phyloP scores from a whole-genome alignment of 768 basidiomycete species.

The Myochromella boudieri region DNA sequence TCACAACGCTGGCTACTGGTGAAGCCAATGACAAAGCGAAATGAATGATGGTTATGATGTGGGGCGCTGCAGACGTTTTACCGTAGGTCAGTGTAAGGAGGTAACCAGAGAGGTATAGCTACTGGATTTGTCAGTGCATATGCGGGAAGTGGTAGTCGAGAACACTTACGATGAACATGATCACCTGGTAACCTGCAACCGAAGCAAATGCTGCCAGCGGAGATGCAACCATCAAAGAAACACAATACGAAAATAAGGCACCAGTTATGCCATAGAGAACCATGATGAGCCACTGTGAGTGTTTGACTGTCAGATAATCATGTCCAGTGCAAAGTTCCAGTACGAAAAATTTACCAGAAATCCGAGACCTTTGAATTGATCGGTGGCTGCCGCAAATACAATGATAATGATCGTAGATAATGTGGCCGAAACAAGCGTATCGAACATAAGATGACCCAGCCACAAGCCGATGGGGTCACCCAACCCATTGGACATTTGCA shows the following conservation, averaged over 20 bases:
- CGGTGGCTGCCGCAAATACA: slow-evolving; percentile 52
- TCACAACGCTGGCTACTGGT: slow-evolving; percentile 67
- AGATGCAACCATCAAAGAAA: slow-evolving; percentile 58
- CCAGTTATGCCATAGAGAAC: slow-evolving; percentile 70
- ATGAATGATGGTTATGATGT: slow-evolving; percentile 64
- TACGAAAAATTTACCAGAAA: slow-evolving; percentile 48
- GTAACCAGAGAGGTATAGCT: slow-evolving; percentile 69
- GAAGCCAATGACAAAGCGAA: slow-evolving; percentile 67
- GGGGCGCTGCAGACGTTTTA: slow-evolving; percentile 50
- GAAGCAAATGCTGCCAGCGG: slow-evolving; percentile 74
- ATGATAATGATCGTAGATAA: slow-evolving; percentile 64
- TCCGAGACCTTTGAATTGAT: slow-evolving; percentile 70
- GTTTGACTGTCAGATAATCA: too few species aligned
- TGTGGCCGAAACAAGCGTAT: slow-evolving; percentile 59
- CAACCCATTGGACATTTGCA: slow-evolving; percentile 80
- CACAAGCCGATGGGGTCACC: slow-evolving; percentile 69
- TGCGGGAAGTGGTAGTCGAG: not conserved
- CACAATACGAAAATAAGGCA: slow-evolving; percentile 67
- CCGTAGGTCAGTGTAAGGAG: slow-evolving; percentile 75
- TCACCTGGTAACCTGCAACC: slow-evolving; percentile 70
- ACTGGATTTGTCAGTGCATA: slow-evolving; percentile 1
- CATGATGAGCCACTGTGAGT: slow-evolving; percentile 67
- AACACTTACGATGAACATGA: slow-evolving; percentile 65
- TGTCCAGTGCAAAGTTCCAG: too few species aligned
- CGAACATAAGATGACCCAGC: slow-evolving; percentile 79